A percentile compares a stretch with the other conserved stretches of the same genome.
Conservation (phyloP, 2,329 filamentous ascomycete genomes). For the Nigrograna mackinnonii region DNA sequence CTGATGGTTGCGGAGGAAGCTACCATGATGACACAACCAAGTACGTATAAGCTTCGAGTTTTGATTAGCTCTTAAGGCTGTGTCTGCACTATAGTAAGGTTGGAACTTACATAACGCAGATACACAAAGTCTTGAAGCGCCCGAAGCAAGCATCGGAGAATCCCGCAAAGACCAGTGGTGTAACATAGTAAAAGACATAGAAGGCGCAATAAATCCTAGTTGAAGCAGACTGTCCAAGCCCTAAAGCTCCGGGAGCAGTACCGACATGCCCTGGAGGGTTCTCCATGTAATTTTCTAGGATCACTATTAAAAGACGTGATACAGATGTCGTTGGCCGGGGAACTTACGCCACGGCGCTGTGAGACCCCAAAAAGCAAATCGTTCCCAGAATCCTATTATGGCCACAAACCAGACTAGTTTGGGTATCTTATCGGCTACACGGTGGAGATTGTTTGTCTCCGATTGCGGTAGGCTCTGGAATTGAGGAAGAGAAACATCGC, state of each 20-base stretch:
- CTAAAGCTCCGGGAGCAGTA: slow-evolving; percentile 34
- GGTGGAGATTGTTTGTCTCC: no score
- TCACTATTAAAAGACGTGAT: neutral
- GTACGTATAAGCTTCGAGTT: slow-evolving; percentile 23
- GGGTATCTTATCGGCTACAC: slow-evolving; percentile 24
- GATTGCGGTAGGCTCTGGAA: no score
- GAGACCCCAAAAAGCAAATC: slow-evolving; percentile 29
- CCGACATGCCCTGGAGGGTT: slow-evolving; percentile 25
- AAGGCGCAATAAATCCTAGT: slow-evolving; percentile 61
- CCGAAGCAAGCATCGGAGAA: slow-evolving; percentile 45
- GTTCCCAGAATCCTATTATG: slow-evolving; percentile 27
- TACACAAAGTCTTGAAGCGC: slow-evolving; percentile 39
- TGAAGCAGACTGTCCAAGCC: slow-evolving; percentile 43
- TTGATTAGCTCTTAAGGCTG: no score
- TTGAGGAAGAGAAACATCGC: no score
- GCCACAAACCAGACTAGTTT: slow-evolving; percentile 27
- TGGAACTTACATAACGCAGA: neutral
- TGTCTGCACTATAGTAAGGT: neutral
- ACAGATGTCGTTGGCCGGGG: neutral
- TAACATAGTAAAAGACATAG: slow-evolving; percentile 54
- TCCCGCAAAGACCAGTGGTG: slow-evolving; percentile 39
- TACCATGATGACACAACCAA: slow-evolving; percentile 25
- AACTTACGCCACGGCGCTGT: slow-evolving; percentile 37
- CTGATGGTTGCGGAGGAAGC: slow-evolving; percentile 19
- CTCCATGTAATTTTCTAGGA: slow-evolving; percentile 49